Evolutionary conservation across 352 stramenopile genomes (phyloP).

Genomic region (Pythium brachiatum): DNA sequence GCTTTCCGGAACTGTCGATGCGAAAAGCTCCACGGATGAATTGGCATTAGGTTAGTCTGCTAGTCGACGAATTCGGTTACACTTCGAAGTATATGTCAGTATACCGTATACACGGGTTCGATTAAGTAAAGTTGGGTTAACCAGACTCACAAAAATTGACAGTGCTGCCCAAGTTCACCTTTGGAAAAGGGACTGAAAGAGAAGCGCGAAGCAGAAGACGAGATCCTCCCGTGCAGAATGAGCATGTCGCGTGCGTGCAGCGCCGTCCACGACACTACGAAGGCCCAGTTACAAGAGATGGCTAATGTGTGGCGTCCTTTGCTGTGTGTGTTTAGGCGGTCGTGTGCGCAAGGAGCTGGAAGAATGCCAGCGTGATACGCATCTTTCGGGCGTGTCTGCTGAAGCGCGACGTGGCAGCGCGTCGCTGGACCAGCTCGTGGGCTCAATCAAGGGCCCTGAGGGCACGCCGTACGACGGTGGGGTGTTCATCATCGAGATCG

Average conservation of each 20-base stretch:
- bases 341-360: conserved; percentile 87
- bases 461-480: conserved; percentile 88
- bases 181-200: conserved; percentile 1
- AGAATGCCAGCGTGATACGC: conserved; percentile 82
- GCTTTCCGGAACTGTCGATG: too few species aligned
- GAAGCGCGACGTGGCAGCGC: conserved; percentile 34
- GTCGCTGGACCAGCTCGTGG: conserved; percentile 24
- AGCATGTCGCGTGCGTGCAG: conserved; percentile 19
- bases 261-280: neutral
- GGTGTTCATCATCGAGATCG: conserved; percentile 92
- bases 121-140: neutral
- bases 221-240: neutral
- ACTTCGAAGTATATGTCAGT: too few species aligned
- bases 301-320: neutral
- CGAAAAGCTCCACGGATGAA: too few species aligned
- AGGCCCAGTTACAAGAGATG: neutral
- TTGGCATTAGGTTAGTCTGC: neutral
- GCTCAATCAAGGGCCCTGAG: conserved; percentile 69
- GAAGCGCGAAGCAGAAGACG: neutral
- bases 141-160: neutral
- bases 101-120: too few species aligned
- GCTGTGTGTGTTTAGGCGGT: conserved; percentile 31
- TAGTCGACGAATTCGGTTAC: neutral
- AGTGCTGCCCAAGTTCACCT: neutral
- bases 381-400: conserved; percentile 78